A percentile compares a stretch with the other conserved stretches of the same genome.
Conservation (phyloP, 2,329 filamentous ascomycete genomes). For the Aspergillus clavatus region DNA sequence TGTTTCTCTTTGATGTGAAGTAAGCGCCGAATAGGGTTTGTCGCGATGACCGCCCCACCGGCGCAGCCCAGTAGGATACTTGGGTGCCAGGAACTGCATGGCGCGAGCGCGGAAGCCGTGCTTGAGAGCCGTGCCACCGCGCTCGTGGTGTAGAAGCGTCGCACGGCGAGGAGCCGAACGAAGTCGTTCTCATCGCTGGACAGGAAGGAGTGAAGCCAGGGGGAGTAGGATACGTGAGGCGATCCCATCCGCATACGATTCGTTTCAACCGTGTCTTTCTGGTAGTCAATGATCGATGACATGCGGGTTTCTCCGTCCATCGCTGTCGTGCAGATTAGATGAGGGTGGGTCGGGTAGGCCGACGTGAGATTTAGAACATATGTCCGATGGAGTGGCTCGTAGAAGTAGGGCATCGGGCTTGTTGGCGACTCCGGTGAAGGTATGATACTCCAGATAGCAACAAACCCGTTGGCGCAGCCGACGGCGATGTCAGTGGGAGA, state of each 20-base stretch:
- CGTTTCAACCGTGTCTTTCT: constrained; percentile 42
- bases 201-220: constrained; percentile 51
- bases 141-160: constrained; percentile 49
- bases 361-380: constrained; percentile 40
- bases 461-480: constrained; percentile 53
- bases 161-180: constrained; percentile 45
- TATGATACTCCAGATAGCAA: constrained; percentile 51
- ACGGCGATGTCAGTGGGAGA: constrained; percentile 52
- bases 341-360: constrained; percentile 51
- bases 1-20: constrained; percentile 47
- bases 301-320: constrained; percentile 54
- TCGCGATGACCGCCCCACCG: constrained; percentile 48
- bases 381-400: constrained; percentile 33
- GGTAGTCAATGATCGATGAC: constrained; percentile 49
- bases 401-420: constrained; percentile 31
- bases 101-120: constrained; percentile 30
- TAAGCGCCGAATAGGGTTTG: constrained; percentile 50
- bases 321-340: constrained; percentile 49
- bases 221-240: constrained; percentile 50
- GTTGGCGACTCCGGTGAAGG: constrained; percentile 12
- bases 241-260: constrained; percentile 49
- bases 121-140: constrained; percentile 46
- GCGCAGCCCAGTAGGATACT: constrained; percentile 50
- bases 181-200: constrained; percentile 53
- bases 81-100: constrained; percentile 46